Base-by-base conservation (phyloP, 2,329 filamentous ascomycete genomes). In the Claviceps pazoutovae region DNA sequence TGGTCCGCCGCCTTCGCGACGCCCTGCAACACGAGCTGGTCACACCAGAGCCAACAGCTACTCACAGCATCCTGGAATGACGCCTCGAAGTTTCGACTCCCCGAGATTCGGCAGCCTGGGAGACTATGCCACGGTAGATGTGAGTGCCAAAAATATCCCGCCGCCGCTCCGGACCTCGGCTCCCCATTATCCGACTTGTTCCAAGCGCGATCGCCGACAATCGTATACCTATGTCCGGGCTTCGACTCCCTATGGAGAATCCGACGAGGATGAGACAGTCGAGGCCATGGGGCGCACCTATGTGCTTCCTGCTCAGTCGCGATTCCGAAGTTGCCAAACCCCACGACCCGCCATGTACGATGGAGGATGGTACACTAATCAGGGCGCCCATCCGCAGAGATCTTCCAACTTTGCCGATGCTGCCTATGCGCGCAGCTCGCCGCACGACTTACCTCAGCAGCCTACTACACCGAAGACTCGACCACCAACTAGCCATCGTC, bases 101-200 rank as follows among this genome's bases (percentile, higher is more conserved):
- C 78, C 78, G 56, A 74, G 78, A 60, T 81, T 78, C 71, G 79
- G 75, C 65, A 80, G 77, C 72, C 74, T 72, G 63, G 78, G 78
- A 66, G 71, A 78, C 63, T 81, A 81, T 72, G 77, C 75, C 69
- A 80, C 78, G 69, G 76, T 75, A 70, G 78, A 80, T 80, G 78
- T 81, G 78, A 81, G 78, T 81, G 67, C 68, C 61, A 75, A 75
- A 68, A 62, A 68, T 67, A 74, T 70, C 66, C 73, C 68, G 63
- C 67, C 71, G 58, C 68, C 66, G 63, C 68, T 68, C 63, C 67
- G 67, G 60, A 62, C 60, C 56, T 65, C 63, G 56, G 63, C 61
- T 58, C 63, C 61, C 51, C 63, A 58, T 58, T 63, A 58, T 58
- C 61, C 62, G 57, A 57, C 59, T 55, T 56, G 56, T 49, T 56